Evolutionary conservation across 257 asterid species (phyloP).

Genomic region (Haberlea rhodopensis): DNA sequence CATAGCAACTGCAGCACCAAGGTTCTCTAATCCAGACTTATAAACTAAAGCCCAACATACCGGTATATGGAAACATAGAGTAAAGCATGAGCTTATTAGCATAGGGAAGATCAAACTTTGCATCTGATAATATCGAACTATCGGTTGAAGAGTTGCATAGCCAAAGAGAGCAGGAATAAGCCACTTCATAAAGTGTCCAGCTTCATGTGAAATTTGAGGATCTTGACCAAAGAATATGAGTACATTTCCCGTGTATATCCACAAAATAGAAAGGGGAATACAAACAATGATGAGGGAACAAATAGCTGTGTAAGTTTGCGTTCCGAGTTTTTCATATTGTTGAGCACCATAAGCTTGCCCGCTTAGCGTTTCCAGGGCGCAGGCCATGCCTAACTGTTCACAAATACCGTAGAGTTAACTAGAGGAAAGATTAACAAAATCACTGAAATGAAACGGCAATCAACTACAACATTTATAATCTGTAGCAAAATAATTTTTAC

Average conservation of each 20-base stretch:
- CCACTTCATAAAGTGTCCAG: constrained; percentile 62
- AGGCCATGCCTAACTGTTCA: constrained; percentile 73
- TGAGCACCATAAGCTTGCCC: constrained; percentile 88
- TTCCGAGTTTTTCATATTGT: constrained; percentile 67
- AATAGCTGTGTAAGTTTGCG: constrained; percentile 69
- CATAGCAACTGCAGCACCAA: constrained; percentile 62
- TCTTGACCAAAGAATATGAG: constrained; percentile 69
- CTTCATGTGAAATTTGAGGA: constrained; percentile 69
- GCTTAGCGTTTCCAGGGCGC: constrained; percentile 73
- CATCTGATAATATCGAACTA: constrained; percentile 54
- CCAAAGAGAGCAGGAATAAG: constrained; percentile 66
- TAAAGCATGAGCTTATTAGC: constrained; percentile 50
- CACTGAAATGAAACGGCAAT: neutral
- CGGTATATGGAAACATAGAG: constrained; percentile 48
- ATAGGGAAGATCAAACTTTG: constrained; percentile 61
- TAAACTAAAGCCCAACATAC: constrained; percentile 56
- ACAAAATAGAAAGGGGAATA: constrained; percentile 57
- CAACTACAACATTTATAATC: neutral
- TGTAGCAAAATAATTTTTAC: neutral
- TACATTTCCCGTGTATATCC: constrained; percentile 49
- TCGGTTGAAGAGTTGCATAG: constrained; percentile 55
- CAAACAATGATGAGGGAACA: constrained; percentile 48
- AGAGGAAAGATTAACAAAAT: neutral
- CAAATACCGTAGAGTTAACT: neutral
- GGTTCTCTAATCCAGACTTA: constrained; percentile 34